Conservation (phyloP, 805 yeast genomes). For the Metschnikowia picachoensis region DNA sequence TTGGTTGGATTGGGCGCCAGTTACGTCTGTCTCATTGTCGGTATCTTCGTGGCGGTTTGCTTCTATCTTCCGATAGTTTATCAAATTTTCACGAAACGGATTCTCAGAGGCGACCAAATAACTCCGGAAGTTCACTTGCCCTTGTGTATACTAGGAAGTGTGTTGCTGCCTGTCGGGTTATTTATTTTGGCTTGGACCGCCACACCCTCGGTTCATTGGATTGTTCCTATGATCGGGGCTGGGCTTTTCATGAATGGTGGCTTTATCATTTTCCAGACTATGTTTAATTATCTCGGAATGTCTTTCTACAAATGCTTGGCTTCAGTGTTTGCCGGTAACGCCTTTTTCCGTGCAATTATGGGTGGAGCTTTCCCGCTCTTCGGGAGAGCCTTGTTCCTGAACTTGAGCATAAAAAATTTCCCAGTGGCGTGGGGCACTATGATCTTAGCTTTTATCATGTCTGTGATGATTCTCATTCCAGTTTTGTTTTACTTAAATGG, state of each 20-base stretch:
- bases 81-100: constrained; percentile 5
- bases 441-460: constrained; percentile 9
- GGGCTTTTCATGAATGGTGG: constrained; percentile 10
- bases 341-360: constrained; percentile 13
- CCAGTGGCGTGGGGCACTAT: constrained; percentile 14
- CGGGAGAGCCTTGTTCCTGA: constrained; percentile 11
- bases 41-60: constrained; percentile 6
- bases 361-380: constrained; percentile 18
- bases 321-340: constrained; percentile 15
- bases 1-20: constrained; percentile 12
- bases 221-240: constrained; percentile 13
- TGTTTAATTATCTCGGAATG: constrained; percentile 14
- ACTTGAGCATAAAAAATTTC: constrained; percentile 5
- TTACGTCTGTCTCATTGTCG: constrained; percentile 9
- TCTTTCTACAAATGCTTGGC: constrained; percentile 12
- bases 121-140: constrained; percentile 12
- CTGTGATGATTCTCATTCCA: constrained; percentile 9
- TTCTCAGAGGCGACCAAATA: constrained; percentile 2
- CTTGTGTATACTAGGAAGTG: constrained; percentile 9
- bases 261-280: constrained; percentile 13
- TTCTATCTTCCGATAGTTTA: constrained; percentile 9
- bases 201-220: constrained; percentile 13
- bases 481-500: constrained; percentile 11
- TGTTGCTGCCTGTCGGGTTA: constrained; percentile 12
- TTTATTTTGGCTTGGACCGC: constrained; percentile 14